These are phyloP conservation scores for Xylaria palmicola DNA, from an alignment of 495 filamentous ascomycete species.

Conservation along the genomic window DNA sequence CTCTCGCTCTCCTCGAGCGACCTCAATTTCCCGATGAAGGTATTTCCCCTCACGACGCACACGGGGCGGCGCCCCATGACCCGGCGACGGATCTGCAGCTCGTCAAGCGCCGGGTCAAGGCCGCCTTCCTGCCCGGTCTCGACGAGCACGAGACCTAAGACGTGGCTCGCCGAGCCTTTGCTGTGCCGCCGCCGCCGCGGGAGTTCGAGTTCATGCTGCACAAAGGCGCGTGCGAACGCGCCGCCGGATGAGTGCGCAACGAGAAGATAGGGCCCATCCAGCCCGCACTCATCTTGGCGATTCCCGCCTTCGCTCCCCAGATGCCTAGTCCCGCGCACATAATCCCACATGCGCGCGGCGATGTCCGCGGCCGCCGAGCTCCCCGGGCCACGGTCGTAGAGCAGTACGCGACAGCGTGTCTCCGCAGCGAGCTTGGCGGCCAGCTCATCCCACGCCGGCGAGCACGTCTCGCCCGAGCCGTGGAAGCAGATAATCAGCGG, in stretches of 20 bases:
- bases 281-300: conserved; percentile 29
- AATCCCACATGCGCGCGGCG: conserved; percentile 16
- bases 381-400: conserved; percentile 40
- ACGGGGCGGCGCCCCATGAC: conserved; percentile 29
- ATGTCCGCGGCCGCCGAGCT: conserved; percentile 18
- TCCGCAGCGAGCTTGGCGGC: conserved; percentile 26
- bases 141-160: conserved; percentile 26
- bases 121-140: conserved; percentile 44
- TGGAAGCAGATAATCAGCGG: conserved; percentile 46
- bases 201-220: background rate
- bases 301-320: conserved; percentile 27
- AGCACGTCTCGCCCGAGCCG: conserved; percentile 45
- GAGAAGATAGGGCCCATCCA: conserved; percentile 43
- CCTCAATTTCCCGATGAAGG: conserved; percentile 14
- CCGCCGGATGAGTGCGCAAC: conserved; percentile 55
- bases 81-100: conserved; percentile 40
- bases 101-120: conserved; percentile 38
- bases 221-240: conserved; percentile 48
- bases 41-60: conserved; percentile 31
- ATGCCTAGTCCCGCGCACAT: background rate
- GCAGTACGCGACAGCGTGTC: conserved; percentile 31
- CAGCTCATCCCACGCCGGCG: conserved; percentile 43
- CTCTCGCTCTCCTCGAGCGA: conserved; percentile 19
- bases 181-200: background rate
- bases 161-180: background rate